These are phyloP conservation scores for Ophiostoma perfectum DNA, from an alignment of 2,329 filamentous ascomycete genomes.

Conservation along the genomic window DNA sequence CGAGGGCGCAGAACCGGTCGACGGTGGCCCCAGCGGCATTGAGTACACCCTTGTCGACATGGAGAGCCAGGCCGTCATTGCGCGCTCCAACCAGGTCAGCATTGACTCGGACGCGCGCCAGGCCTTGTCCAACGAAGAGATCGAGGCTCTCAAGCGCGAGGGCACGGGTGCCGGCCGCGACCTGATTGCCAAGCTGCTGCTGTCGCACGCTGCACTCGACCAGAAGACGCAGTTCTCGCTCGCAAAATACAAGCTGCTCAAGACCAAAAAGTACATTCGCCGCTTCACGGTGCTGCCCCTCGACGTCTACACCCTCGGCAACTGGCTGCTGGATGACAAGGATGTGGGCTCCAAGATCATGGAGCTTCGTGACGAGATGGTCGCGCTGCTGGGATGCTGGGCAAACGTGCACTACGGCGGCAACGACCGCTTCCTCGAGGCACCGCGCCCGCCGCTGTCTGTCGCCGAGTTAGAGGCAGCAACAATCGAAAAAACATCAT, in stretches of 20 bases:
- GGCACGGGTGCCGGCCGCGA: slow-evolving; percentile 77
- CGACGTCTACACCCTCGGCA: slow-evolving; percentile 68
- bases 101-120: slow-evolving; percentile 54
- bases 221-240: slow-evolving; percentile 92
- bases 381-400: slow-evolving; percentile 81
- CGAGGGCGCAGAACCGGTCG: slow-evolving; percentile 38
- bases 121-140: slow-evolving; percentile 68
- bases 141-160: slow-evolving; percentile 67
- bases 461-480: slow-evolving; percentile 27
- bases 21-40: slow-evolving; percentile 30
- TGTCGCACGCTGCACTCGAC: slow-evolving; percentile 82
- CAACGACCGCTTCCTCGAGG: slow-evolving; percentile 29
- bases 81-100: slow-evolving; percentile 54
- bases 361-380: slow-evolving; percentile 78
- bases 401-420: slow-evolving; percentile 77
- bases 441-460: slow-evolving; percentile 10
- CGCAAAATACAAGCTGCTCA: slow-evolving; percentile 92
- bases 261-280: slow-evolving; percentile 88
- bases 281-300: slow-evolving; percentile 80
- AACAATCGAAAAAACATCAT: slow-evolving; percentile 28
- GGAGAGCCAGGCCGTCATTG: slow-evolving; percentile 46
- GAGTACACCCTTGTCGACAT: slow-evolving; percentile 44
- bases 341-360: slow-evolving; percentile 69
- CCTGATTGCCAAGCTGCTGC: slow-evolving; percentile 85
- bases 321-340: slow-evolving; percentile 74